These are phyloP conservation scores for Diplodia sapinea DNA, from an alignment of 2,329 filamentous ascomycete genomes.

Conservation along the genomic window DNA sequence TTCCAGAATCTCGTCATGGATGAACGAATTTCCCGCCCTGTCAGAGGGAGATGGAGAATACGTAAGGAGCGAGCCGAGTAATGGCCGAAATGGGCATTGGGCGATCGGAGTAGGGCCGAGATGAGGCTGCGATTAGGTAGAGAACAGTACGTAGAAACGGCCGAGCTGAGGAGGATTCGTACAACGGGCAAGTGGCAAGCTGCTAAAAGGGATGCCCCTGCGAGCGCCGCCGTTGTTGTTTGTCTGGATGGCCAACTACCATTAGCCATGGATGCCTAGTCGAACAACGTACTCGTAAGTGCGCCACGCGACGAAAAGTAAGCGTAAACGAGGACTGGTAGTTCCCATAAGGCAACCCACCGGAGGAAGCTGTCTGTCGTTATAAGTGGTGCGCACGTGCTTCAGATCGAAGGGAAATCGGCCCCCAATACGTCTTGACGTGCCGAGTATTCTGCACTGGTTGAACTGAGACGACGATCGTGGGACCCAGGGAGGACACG, in stretches of 20 bases:
- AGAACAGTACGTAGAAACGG: not conserved
- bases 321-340: not conserved
- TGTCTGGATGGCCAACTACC: not conserved
- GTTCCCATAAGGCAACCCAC: not conserved
- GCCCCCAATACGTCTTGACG: not conserved
- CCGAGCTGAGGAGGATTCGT: not conserved
- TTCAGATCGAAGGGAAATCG: not conserved
- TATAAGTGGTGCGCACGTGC: not conserved
- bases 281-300: not conserved
- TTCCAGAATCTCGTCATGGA: not conserved
- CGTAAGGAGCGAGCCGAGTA: not conserved
- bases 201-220: not conserved
- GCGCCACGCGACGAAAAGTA: not conserved
- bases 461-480: too few species aligned
- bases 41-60: not conserved
- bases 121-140: not conserved
- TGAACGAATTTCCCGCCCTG: not conserved
- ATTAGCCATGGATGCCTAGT: not conserved
- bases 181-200: not conserved
- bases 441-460: too few species aligned
- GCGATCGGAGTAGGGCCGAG: conserved; percentile 7
- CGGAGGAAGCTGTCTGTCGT: not conserved
- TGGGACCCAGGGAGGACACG: too few species aligned
- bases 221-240: not conserved
- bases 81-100: not conserved